Conservation (phyloP, 805 yeast species). For the Suhomyces canberraensis region DNA sequence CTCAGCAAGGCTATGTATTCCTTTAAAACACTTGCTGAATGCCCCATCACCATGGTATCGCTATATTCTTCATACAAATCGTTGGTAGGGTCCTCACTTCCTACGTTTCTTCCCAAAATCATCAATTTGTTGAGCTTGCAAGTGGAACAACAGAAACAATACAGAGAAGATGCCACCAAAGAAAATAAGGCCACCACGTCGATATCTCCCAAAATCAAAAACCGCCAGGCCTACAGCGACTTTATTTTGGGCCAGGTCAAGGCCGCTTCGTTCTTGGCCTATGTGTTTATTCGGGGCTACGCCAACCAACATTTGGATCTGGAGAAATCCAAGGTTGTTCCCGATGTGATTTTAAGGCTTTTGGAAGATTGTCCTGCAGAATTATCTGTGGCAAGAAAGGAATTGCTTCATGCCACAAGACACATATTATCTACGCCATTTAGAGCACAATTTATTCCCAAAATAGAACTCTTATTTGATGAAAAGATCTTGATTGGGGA, state of each 20-base stretch:
- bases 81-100: slow-evolving; percentile 66
- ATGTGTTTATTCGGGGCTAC: slow-evolving; percentile 81
- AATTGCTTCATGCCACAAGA: slow-evolving; percentile 86
- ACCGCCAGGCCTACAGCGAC: slow-evolving; percentile 80
- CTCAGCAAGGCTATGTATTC: slow-evolving; percentile 71
- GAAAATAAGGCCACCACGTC: slow-evolving; percentile 61
- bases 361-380: slow-evolving; percentile 96
- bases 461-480: slow-evolving; percentile 79
- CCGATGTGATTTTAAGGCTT: slow-evolving; percentile 80
- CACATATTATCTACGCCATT: slow-evolving; percentile 92
- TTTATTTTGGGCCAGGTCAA: slow-evolving; percentile 91
- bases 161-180: slow-evolving; percentile 45
- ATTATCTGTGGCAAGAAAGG: slow-evolving; percentile 86
- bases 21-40: slow-evolving; percentile 89
- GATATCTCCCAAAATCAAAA: slow-evolving; percentile 70
- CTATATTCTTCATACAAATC: slow-evolving; percentile 83
- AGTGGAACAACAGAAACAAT: slow-evolving; percentile 66
- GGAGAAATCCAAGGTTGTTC: slow-evolving; percentile 56
- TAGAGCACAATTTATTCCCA: slow-evolving; percentile 76
- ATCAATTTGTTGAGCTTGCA: slow-evolving; percentile 71
- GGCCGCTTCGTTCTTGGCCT: slow-evolving; percentile 92
- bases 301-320: slow-evolving; percentile 55
- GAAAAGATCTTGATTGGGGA: slow-evolving; percentile 87
- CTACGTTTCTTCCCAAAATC: slow-evolving; percentile 76
- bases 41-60: slow-evolving; percentile 95